These are phyloP conservation scores for Potentilla sterilis DNA, from an alignment of 306 rosid species.

Conservation along the genomic window DNA sequence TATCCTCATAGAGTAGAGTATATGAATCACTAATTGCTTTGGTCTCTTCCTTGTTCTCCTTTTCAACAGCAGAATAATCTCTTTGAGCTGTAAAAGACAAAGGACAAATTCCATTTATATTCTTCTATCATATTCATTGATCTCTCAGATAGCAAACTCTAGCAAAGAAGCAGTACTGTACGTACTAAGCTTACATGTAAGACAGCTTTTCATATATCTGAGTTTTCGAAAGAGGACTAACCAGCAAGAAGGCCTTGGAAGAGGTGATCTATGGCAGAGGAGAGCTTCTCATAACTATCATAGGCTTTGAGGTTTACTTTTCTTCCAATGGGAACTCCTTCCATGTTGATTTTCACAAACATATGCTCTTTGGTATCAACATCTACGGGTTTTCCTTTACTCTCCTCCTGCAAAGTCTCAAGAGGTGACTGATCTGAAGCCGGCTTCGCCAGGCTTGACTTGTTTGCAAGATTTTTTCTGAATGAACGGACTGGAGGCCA, in stretches of 20 bases:
- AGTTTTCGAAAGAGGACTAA: neutral
- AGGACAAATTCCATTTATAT: neutral
- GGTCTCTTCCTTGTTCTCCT: slow-evolving; percentile 41
- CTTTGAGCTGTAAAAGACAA: slow-evolving; percentile 42
- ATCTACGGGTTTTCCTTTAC: slow-evolving; percentile 28
- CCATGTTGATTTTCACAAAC: slow-evolving; percentile 88
- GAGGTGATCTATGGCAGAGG: slow-evolving; percentile 69
- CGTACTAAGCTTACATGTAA: neutral
- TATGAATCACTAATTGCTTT: slow-evolving; percentile 40
- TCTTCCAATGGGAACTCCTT: slow-evolving; percentile 89
- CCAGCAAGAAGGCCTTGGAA: slow-evolving; percentile 74
- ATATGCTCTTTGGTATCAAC: slow-evolving; percentile 23
- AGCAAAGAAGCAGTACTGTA: neutral
- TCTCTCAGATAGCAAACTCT: neutral
- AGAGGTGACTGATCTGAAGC: slow-evolving; percentile 26
- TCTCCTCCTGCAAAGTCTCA: slow-evolving; percentile 18
- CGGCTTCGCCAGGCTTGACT: slow-evolving; percentile 33
- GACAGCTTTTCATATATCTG: neutral
- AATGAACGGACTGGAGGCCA: slow-evolving; percentile 91
- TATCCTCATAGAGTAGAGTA: slow-evolving; percentile 79
- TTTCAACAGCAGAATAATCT: slow-evolving; percentile 49
- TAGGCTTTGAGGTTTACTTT: slow-evolving; percentile 78
- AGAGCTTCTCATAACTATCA: slow-evolving; percentile 74
- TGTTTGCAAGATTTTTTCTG: slow-evolving; percentile 64
- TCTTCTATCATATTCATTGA: neutral